Base-by-base conservation (phyloP, 192 early-diverging fungal species). In the Allomyces javanicus region DNA sequence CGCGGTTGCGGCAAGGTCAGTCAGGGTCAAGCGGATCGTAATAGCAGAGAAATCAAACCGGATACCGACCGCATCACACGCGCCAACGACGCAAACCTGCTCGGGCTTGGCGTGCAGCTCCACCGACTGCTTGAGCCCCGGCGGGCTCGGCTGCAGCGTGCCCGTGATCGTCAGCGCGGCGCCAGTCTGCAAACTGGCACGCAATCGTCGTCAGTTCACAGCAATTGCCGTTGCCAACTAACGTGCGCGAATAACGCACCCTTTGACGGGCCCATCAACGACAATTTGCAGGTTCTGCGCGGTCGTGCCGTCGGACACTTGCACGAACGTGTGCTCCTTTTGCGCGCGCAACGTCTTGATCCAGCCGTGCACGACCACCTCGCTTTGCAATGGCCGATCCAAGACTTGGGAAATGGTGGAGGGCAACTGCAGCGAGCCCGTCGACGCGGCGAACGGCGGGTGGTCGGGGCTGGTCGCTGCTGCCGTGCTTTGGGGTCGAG, bases 341-440 rank as follows among this genome's bases (percentile, higher is more conserved):
- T 92, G 89, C 23, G 78, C 69, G 19, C 92, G 84, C 40, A 90
- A 83, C 3, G 92, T 87, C 27, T 85, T 77, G n/a, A 92, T 74
- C 92, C 92, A 94, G 9, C 89, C 92, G 24, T 82, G 70, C 14
- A 89, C 72, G 33, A 40, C 33, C 33, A 40, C 33, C 7, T 40
- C 33, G 33, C 33, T 40, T 40, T 40, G 33, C 33, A 40, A 40
- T 9, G 33, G 33, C 33, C 7, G 33, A 40, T 40, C 33, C 33
- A 40, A 40, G 2, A 40, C 33, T 40, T 40, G 33, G 0, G 33
- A 40, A 40, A 40, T 40, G 33, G 33, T 40, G 33, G 33, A 40
- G 33, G 33, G 33, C 33, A 40, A 40, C 7, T 40, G 33, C 33
- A 40, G 33, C 33, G 33, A 40, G 33, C 33, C 33, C 2, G 33